Evolutionary conservation across 208 protist species (phyloP).

Genomic region (Wallacemonas sp.): DNA sequence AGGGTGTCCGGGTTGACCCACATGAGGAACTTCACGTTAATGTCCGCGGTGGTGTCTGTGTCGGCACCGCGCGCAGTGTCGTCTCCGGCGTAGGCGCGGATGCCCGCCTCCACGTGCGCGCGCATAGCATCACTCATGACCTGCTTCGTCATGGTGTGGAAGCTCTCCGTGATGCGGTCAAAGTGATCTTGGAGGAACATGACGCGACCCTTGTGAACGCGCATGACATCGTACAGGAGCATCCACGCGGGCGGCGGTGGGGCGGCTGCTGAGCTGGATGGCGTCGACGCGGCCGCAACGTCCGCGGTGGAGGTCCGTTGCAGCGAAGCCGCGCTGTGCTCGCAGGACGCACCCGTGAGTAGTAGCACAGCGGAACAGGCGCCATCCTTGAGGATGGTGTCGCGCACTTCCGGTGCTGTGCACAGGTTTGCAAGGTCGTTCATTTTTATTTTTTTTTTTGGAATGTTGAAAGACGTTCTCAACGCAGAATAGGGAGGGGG

Average conservation of each 20-base stretch:
- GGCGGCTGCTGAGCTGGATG: too few species aligned
- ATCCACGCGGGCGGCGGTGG: conserved; percentile 17
- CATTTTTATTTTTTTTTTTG: conserved; percentile 1
- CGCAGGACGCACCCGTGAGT: background rate
- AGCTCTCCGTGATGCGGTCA: conserved; percentile 51
- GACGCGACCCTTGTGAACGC: conserved; percentile 33
- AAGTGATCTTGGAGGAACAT: conserved; percentile 63
- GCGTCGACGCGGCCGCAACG: background rate
- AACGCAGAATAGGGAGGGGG: conserved; percentile 6
- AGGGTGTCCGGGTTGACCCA: conserved; percentile 37
- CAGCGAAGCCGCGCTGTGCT: background rate
- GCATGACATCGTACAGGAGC: conserved; percentile 84
- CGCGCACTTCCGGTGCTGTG: conserved; percentile 3
- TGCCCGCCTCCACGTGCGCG: conserved; percentile 16
- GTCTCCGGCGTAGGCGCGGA: conserved; percentile 37
- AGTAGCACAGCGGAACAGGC: conserved; percentile 1
- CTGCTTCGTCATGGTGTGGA: conserved; percentile 17
- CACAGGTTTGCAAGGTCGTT: background rate
- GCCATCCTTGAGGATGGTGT: conserved; percentile 23
- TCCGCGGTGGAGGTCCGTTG: background rate
- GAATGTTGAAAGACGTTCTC: conserved; percentile 2
- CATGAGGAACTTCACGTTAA: conserved; percentile 80
- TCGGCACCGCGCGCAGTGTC: conserved; percentile 14
- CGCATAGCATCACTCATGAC: conserved; percentile 18
- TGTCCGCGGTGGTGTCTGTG: conserved; percentile 13